Percentiles rank a stretch among this genome's conserved stretches.
Conservation (phyloP, 768 basidiomycete genomes). For the Lepiota subincarnata region DNA sequence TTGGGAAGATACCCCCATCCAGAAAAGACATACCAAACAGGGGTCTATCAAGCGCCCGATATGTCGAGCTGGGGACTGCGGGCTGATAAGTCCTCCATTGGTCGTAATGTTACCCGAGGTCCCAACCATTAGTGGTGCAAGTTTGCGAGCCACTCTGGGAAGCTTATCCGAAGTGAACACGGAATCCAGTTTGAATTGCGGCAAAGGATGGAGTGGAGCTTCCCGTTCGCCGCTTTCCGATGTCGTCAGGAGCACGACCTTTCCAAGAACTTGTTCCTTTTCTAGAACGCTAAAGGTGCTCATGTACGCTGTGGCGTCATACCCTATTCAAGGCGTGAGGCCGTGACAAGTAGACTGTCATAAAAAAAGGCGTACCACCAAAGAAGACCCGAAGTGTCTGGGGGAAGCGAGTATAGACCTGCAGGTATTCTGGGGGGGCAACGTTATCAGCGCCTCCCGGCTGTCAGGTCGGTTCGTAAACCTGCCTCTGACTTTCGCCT, state of each 20-base stretch:
- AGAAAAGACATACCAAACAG: constrained; percentile 44
- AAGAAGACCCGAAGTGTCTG: constrained; percentile 74
- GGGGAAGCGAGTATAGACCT: constrained; percentile 66
- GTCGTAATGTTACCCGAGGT: constrained; percentile 40
- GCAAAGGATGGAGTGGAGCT: constrained; percentile 45
- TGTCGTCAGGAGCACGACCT: constrained; percentile 61
- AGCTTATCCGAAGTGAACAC: constrained; percentile 42
- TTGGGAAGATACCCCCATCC: background rate
- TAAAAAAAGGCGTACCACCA: constrained; percentile 44
- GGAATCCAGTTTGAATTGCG: constrained; percentile 49
- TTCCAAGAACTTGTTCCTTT: constrained; percentile 58
- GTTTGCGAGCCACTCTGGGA: constrained; percentile 32
- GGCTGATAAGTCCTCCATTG: constrained; percentile 62
- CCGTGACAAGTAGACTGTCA: background rate
- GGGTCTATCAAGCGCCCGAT: constrained; percentile 54
- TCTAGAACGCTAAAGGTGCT: constrained; percentile 55
- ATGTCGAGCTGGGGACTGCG: constrained; percentile 53
- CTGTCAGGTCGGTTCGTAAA: background rate
- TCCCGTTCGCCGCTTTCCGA: constrained; percentile 31
- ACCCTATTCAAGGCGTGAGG: constrained; percentile 35
- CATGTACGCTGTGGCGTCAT: constrained; percentile 50
- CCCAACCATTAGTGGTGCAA: constrained; percentile 44
- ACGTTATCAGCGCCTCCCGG: background rate
- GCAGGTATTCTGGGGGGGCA: constrained; percentile 53
- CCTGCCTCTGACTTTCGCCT: constrained; percentile 68